A percentile compares a stretch with the other conserved stretches of the same genome.
Conservation (phyloP, 164 flowering plant genomes). For the Brasenia schreberi region DNA sequence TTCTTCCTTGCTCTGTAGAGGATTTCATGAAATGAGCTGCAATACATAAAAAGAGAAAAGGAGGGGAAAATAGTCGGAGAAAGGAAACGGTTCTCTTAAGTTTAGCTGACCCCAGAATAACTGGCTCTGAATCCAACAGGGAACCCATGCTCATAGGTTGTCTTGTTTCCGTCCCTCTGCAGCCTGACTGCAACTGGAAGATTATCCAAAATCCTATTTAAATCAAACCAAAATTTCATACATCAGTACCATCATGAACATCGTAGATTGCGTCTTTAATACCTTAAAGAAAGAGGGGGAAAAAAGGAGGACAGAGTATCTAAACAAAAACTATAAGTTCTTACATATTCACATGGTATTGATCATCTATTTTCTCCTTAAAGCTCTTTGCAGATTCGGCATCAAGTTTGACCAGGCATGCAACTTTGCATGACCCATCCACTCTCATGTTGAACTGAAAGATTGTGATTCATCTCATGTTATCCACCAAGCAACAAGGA, state of each 20-base stretch:
- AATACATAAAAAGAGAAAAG: not conserved
- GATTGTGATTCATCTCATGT: not conserved
- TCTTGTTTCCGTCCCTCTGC: slow-evolving; percentile 63
- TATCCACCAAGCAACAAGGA: not conserved
- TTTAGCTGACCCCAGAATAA: slow-evolving; percentile 32
- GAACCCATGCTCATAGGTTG: slow-evolving; percentile 75
- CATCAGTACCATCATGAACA: not conserved
- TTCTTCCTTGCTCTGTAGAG: slow-evolving; percentile 39
- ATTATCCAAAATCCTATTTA: slow-evolving; percentile 56
- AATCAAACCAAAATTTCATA: not conserved
- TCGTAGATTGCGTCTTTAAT: no score
- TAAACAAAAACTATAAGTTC: slow-evolving; percentile 3
- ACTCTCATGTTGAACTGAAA: slow-evolving; percentile 43
- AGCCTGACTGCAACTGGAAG: slow-evolving; percentile 90
- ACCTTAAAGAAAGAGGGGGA: no score
- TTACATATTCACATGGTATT: slow-evolving; percentile 53
- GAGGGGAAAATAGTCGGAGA: not conserved
- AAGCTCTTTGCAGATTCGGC: slow-evolving; percentile 42
- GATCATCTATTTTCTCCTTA: slow-evolving; percentile 53
- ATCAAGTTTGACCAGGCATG: slow-evolving; percentile 29
- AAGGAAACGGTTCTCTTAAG: not conserved
- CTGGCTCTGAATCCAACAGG: slow-evolving; percentile 66
- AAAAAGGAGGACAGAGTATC: no score
- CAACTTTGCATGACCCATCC: slow-evolving; percentile 38
- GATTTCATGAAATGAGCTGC: slow-evolving; percentile 1